Conservation (phyloP, 2,329 filamentous ascomycete genomes). For the Aspergillus proliferans region DNA sequence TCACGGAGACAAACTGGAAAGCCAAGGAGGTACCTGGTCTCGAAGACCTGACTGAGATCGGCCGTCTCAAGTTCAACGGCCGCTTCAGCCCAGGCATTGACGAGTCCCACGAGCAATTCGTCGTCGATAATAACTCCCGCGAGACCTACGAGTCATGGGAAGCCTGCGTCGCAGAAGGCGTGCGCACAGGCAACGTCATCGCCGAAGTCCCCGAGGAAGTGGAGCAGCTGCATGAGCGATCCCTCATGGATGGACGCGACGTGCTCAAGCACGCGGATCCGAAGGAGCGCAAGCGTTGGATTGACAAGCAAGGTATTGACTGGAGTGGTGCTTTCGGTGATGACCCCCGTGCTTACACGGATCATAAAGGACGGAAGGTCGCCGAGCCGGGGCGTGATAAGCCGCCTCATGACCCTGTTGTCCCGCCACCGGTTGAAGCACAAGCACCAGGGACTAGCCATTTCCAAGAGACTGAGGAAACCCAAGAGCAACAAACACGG, state of each 20-base stretch:
- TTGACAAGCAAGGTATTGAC: conserved; percentile 71
- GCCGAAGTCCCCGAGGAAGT: conserved; percentile 67
- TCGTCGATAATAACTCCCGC: conserved; percentile 78
- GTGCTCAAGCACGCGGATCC: conserved; percentile 64
- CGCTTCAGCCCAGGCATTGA: conserved; percentile 88
- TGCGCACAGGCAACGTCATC: conserved; percentile 63
- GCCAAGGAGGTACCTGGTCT: conserved; percentile 61
- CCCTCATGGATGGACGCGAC: conserved; percentile 71
- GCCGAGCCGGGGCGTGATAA: conserved; percentile 51
- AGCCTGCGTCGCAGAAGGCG: conserved; percentile 80
- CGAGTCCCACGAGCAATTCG: conserved; percentile 73
- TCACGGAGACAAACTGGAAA: conserved; percentile 69
- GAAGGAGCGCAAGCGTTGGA: conserved; percentile 68
- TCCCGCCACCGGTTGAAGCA: conserved; percentile 36
- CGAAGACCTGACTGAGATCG: conserved; percentile 69
- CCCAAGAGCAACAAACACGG: conserved; percentile 19
- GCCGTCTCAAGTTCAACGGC: conserved; percentile 71
- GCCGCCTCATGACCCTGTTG: conserved; percentile 48
- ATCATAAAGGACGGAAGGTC: conserved; percentile 47
- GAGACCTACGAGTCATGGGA: conserved; percentile 96
- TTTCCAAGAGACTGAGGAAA: conserved; percentile 8
- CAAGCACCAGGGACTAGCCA: conserved; percentile 3
- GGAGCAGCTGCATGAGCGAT: conserved; percentile 72
- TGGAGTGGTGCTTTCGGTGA: conserved; percentile 83
- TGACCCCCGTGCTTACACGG: conserved; percentile 60